Conservation (phyloP, 495 filamentous ascomycete species). For the Choiromyces venosus region DNA sequence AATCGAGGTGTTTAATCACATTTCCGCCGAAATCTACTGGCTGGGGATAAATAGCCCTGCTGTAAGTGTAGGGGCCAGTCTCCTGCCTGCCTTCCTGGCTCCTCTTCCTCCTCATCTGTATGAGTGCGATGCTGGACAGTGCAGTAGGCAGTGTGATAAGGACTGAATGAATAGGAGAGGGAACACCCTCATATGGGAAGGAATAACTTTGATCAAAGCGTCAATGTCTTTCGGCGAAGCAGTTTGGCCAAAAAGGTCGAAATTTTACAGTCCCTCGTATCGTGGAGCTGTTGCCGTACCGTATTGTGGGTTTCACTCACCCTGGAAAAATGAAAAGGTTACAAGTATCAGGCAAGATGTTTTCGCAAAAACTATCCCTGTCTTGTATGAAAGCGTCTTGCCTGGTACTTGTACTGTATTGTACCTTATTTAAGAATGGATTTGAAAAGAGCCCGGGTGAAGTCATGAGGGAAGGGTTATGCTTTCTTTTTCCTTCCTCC, state of each 20-base stretch:
- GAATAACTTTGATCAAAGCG: not conserved
- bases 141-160: not conserved
- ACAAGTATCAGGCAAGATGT: too few species aligned
- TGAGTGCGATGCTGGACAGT: not conserved
- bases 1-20: not conserved
- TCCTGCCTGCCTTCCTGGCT: not conserved
- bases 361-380: too few species aligned
- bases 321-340: too few species aligned
- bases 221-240: not conserved
- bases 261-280: not conserved
- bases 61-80: not conserved
- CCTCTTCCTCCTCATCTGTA: not conserved
- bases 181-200: not conserved
- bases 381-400: too few species aligned
- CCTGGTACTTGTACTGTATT: too few species aligned
- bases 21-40: conserved; percentile 3
- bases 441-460: not conserved
- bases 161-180: not conserved
- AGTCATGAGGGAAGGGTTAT: not conserved
- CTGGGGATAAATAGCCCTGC: not conserved
- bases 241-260: not conserved
- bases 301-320: not conserved
- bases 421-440: not conserved
- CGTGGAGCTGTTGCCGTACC: not conserved
- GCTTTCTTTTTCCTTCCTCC: not conserved